A percentile compares a stretch with the other conserved stretches of the same genome.
phyloP scores from a whole-genome alignment of 1,139 yeast species.

The Wickerhamiella pararugosa region DNA sequence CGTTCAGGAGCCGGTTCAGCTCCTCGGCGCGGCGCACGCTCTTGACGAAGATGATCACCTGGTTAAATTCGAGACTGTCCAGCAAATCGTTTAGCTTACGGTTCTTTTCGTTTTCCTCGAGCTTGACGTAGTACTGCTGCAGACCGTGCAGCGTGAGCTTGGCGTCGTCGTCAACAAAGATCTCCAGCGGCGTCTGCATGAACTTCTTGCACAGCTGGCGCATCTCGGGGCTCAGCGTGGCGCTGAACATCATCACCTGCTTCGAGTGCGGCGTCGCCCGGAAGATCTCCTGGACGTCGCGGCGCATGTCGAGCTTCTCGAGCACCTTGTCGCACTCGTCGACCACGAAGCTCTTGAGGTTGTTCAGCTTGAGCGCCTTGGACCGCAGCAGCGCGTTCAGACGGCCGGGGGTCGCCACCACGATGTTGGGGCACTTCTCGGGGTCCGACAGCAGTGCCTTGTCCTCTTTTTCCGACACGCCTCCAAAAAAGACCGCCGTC shows the following conservation, averaged over 20 bases:
- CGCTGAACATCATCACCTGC: slow-evolving; percentile 99
- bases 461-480: slow-evolving; percentile 77
- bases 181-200: slow-evolving; percentile 95
- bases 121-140: slow-evolving; percentile 88
- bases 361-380: slow-evolving; percentile 71
- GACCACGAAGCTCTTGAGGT: slow-evolving; percentile 86
- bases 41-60: slow-evolving; percentile 91
- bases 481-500: slow-evolving; percentile 96
- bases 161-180: slow-evolving; percentile 95
- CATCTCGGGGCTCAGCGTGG: slow-evolving; percentile 86
- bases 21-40: slow-evolving; percentile 87
- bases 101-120: slow-evolving; percentile 86
- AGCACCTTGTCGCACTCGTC: slow-evolving; percentile 98
- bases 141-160: slow-evolving; percentile 95
- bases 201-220: slow-evolving; percentile 96
- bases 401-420: slow-evolving; percentile 98
- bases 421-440: slow-evolving; percentile 91
- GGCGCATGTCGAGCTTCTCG: slow-evolving; percentile 81
- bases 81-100: slow-evolving; percentile 81
- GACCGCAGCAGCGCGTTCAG: slow-evolving; percentile 87
- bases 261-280: slow-evolving; percentile 96
- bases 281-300: slow-evolving; percentile 96
- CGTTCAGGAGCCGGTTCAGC: slow-evolving; percentile 75
- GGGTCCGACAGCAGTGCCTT: slow-evolving; percentile 78
- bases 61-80: slow-evolving; percentile 93